These are phyloP conservation scores for Mycena kentingensis DNA, from an alignment of 768 basidiomycete genomes.

Conservation along the genomic window DNA sequence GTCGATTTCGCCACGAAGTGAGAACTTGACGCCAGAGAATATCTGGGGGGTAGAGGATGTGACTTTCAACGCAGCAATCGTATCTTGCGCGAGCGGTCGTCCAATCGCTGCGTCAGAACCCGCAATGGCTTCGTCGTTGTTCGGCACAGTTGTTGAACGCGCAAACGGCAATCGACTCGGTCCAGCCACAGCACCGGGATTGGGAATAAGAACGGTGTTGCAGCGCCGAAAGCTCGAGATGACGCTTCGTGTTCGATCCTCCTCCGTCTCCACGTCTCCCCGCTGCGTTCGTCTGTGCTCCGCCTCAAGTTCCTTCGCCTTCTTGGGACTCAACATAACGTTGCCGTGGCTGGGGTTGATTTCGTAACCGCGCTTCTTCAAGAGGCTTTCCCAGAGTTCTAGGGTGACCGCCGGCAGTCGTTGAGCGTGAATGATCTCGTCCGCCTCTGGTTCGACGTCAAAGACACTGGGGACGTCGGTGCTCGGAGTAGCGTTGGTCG, in stretches of 20 bases:
- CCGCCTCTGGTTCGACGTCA: constrained; percentile 28
- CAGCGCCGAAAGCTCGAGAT: constrained; percentile 63
- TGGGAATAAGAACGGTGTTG: constrained; percentile 57
- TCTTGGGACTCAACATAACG: constrained; percentile 64
- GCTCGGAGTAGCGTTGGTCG: neutral
- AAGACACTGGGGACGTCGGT: constrained; percentile 22
- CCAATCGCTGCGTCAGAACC: neutral
- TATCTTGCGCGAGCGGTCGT: too few relatives aligned
- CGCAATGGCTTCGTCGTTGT: neutral
- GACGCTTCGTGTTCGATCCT: constrained; percentile 40
- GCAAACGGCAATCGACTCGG: constrained; percentile 20
- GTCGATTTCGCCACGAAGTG: constrained; percentile 69
- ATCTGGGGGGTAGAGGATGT: constrained; percentile 36
- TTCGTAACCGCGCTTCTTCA: constrained; percentile 68
- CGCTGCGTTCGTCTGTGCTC: constrained; percentile 20
- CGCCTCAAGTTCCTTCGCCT: constrained; percentile 30
- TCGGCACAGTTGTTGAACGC: neutral
- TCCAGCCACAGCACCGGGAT: constrained; percentile 10
- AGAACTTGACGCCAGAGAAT: constrained; percentile 60
- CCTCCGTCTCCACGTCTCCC: constrained; percentile 21
- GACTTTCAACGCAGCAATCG: too few relatives aligned
- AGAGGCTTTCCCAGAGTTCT: constrained; percentile 70
- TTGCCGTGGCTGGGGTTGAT: constrained; percentile 52
- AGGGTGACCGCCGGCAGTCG: constrained; percentile 65
- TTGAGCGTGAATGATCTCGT: constrained; percentile 54